Conservation (phyloP, 768 basidiomycete genomes). For the Mycena kentingensis region DNA sequence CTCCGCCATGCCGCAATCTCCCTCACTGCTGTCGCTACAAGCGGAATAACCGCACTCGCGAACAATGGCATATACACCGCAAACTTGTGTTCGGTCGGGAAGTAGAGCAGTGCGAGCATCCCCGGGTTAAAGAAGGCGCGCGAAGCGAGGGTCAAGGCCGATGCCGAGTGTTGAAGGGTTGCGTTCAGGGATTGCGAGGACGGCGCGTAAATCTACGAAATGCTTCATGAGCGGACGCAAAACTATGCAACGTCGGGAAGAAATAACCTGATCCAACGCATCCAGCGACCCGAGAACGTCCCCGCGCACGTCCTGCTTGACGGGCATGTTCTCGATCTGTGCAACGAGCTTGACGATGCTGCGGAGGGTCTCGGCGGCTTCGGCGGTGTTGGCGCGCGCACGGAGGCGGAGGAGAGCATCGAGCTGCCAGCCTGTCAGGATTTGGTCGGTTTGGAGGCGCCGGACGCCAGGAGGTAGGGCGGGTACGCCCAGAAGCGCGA, state of each 20-base stretch:
- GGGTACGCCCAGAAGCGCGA: conserved; percentile 81
- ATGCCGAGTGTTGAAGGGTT: conserved; percentile 60
- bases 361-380: conserved; percentile 70
- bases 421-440: conserved; percentile 75
- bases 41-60: conserved; percentile 83
- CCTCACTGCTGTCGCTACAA: conserved; percentile 71
- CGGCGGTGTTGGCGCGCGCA: conserved; percentile 65
- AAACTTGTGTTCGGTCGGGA: conserved; percentile 96
- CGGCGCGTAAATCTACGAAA: conserved; percentile 14
- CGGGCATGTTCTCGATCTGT: conserved; percentile 91
- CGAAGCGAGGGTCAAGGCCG: conserved; percentile 67
- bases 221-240: neutral
- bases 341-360: conserved; percentile 85
- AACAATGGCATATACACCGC: conserved; percentile 96
- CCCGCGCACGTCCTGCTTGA: conserved; percentile 71
- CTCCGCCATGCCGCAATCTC: conserved; percentile 70
- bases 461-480: conserved; percentile 53
- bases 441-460: neutral
- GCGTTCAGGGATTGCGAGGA: conserved; percentile 8
- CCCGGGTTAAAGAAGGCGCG: conserved; percentile 96
- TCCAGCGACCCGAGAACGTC: conserved; percentile 72
- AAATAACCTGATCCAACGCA: conserved; percentile 70
- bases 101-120: conserved; percentile 94
- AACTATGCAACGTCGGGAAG: neutral
- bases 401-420: conserved; percentile 75